Conservation (phyloP, 352 stramenopile genomes). For the Elongisporangium prolatum region DNA sequence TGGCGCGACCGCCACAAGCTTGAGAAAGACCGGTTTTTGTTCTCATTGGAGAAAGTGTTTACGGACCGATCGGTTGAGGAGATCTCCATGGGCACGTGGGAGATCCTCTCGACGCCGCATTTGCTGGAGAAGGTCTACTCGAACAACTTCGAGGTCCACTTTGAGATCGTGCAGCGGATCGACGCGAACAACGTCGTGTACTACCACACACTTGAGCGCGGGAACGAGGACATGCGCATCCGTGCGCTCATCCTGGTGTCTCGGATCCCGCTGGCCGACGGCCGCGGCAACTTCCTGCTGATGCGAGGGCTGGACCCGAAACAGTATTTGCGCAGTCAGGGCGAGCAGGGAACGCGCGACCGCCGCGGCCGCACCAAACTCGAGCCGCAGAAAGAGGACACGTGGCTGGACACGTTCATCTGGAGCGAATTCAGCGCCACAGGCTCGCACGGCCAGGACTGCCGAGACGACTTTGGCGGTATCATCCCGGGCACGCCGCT, state of each 20-base stretch:
- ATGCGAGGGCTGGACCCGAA: slow-evolving; percentile 56
- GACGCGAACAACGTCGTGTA: slow-evolving; percentile 56
- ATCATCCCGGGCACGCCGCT: slow-evolving; percentile 54
- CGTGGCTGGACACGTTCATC: slow-evolving; percentile 70
- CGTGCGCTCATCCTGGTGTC: slow-evolving; percentile 59
- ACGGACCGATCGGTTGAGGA: slow-evolving; percentile 22
- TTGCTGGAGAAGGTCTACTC: slow-evolving; percentile 47
- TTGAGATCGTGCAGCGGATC: slow-evolving; percentile 60
- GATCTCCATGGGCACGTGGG: slow-evolving; percentile 40
- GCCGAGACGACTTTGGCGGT: slow-evolving; percentile 53
- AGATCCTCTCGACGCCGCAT: slow-evolving; percentile 42
- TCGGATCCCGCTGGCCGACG: slow-evolving; percentile 37
- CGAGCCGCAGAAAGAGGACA: slow-evolving; percentile 41
- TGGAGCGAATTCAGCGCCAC: slow-evolving; percentile 56
- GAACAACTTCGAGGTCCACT: slow-evolving; percentile 42
- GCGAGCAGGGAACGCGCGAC: slow-evolving; percentile 38
- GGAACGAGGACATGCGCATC: slow-evolving; percentile 38
- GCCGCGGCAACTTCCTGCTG: slow-evolving; percentile 38
- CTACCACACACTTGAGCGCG: slow-evolving; percentile 65
- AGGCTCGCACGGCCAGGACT: slow-evolving; percentile 32
- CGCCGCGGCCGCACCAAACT: slow-evolving; percentile 50
- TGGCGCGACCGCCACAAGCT: slow-evolving; percentile 57
- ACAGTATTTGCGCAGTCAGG: slow-evolving; percentile 41
- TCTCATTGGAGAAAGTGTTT: slow-evolving; percentile 66
- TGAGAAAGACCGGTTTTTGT: slow-evolving; percentile 53